These are phyloP conservation scores for Myxozyma geophila DNA, from an alignment of 805 yeast genomes.

Conservation along the genomic window DNA sequence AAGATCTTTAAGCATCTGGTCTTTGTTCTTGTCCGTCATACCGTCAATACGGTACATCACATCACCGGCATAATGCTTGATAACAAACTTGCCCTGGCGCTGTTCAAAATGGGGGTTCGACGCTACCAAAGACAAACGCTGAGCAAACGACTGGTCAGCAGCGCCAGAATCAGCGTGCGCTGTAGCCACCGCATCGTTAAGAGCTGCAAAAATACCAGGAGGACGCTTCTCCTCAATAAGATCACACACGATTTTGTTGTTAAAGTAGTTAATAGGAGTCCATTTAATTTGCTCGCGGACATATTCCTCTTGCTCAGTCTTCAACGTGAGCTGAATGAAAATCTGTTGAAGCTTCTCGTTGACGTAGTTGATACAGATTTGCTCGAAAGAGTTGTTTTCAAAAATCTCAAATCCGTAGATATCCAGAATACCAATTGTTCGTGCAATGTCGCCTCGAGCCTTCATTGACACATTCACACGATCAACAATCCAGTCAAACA, in stretches of 20 bases:
- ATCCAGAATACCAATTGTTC: conserved; percentile 92
- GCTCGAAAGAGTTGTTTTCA: conserved; percentile 94
- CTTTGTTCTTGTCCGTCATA: conserved; percentile 97
- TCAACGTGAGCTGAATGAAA: conserved; percentile 91
- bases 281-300: conserved; percentile 93
- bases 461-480: conserved; percentile 83
- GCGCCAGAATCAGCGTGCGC: conserved; percentile 98
- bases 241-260: conserved; percentile 95
- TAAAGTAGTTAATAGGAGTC: conserved; percentile 97
- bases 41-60: conserved; percentile 87
- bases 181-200: conserved; percentile 96
- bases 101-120: conserved; percentile 86
- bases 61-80: conserved; percentile 98
- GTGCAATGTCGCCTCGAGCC: conserved; percentile 53
- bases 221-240: conserved; percentile 92
- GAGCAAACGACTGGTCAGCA: conserved; percentile 95
- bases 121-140: conserved; percentile 82
- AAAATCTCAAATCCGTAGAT: conserved; percentile 98
- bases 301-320: conserved; percentile 97
- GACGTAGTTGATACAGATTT: conserved; percentile 88
- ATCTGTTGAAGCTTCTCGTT: conserved; percentile 97
- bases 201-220: conserved; percentile 94
- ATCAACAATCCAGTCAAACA: conserved; percentile 95
- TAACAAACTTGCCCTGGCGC: conserved; percentile 81
- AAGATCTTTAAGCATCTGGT: conserved; percentile 85